Evolutionary conservation across 768 basidiomycete species (phyloP), one percentile per base, ranked within the genome.

Genomic region (Fomitopsis pulvina): DNA sequence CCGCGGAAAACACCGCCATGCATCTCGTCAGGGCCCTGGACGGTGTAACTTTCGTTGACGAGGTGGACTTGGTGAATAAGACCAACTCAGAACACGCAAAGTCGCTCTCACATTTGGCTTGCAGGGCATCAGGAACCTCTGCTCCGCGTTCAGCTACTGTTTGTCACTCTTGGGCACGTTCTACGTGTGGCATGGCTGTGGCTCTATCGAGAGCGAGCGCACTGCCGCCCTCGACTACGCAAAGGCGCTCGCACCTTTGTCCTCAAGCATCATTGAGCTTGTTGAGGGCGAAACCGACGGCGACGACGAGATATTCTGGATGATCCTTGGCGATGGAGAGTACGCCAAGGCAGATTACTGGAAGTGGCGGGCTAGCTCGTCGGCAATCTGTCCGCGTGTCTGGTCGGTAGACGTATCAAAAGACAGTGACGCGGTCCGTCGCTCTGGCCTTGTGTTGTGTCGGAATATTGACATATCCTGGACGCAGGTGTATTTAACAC

Each of bases 131-230:
- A 76, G 70, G 51, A 87, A 85, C 59, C 68, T 92, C 1, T 92
- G 89, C 61, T 91, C 89, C 9, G 90, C 77, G n/a, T 92, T 81
- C 65, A 88, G 86, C 57, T 91, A 86, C 62, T 90, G 87, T 57
- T 55, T 89, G 29, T 78, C 83, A 2, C 71, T 91, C 41, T 67
- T 92, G 52, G 79, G 79, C 29, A 78, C 79, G 2, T 68, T 85
- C 30, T 91, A 88, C 56, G 78, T 92, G 28, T 92, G 91, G 90
- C 72, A 90, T 61, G 90, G 90, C 3, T 71, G 77, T 46, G 90
- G 90, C 22, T 82, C 89, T 2, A 70, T 70, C 12, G 41, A 70
- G 5, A 53, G 57, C 27, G 90, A 92, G 65, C 77, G 80, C 50
- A 57, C 70, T 26, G 85, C 81, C 4, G 86, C 87, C 0, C 55